Conservation (phyloP, 1,284 basidiomycete genomes). For the Somion occarium region DNA sequence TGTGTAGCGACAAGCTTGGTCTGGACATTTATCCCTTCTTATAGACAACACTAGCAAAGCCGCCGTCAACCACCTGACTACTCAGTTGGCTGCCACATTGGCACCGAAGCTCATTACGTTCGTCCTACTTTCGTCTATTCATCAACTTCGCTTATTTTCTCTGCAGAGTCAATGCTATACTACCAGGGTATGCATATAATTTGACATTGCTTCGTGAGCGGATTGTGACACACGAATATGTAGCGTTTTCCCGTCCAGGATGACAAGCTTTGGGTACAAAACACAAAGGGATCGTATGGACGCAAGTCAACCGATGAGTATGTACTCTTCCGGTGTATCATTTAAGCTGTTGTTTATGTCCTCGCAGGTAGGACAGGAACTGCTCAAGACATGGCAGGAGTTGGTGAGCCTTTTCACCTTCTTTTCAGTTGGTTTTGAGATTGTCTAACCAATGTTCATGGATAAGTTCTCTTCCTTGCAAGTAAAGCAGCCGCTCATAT, state of each 20-base stretch:
- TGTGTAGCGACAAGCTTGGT: conserved; percentile 1
- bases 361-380: conserved; percentile 58
- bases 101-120: conserved; percentile 61
- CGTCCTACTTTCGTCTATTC: conserved; percentile 25
- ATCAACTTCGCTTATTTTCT: too few relatives aligned
- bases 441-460: not conserved
- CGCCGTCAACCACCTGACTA: conserved; percentile 81
- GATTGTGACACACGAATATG: not conserved
- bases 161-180: conserved; percentile 79
- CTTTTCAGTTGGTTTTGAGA: not conserved
- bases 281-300: conserved; percentile 49
- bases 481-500: conserved; percentile 71
- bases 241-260: conserved; percentile 81
- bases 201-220: not conserved
- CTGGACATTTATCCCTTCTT: conserved; percentile 1
- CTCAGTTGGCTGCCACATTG: conserved; percentile 67
- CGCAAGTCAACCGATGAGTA: conserved; percentile 57
- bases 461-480: conserved; percentile 58
- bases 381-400: conserved; percentile 72
- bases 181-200: conserved; percentile 54
- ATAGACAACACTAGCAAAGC: conserved; percentile 79
- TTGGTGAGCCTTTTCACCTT: conserved; percentile 32
- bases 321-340: conserved; percentile 11
- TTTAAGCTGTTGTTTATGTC: too few relatives aligned
- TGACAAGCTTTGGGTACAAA: conserved; percentile 78